Evolutionary conservation across 441 rosid genomes (phyloP), one percentile per base, ranked within the genome.

Genomic region (Euphorbia celastroides): DNA sequence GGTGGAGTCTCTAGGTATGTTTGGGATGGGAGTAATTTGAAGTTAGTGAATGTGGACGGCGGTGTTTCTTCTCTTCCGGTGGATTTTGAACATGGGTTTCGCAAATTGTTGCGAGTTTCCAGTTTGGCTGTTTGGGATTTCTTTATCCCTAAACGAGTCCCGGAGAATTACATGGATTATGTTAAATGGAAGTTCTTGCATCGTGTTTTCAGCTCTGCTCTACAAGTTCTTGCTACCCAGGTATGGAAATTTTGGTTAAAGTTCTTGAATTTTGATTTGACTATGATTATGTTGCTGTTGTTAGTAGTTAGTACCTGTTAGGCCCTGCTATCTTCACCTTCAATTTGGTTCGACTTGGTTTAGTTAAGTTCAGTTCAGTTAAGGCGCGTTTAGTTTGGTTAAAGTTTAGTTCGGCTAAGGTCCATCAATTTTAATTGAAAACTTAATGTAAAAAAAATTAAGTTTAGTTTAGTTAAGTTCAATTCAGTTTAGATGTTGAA

Each of bases 201-300:
- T 78, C 82, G 98, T 57, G 89, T 92, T 72, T 90, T 83, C 80
- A 92, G 98, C 88, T 90, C 98, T 34, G 88, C 96, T 36, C 76
- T 92, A 7, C 98, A 90, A 70, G 97, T 92, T 82, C 92, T 92
- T 80, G 98, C 98, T 64, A 92, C 98, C 75, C 98, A 92, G 92
- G 98, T 90, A 72, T 38, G 5, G 44, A 3, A 4, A 14, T 9
- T 38, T 9, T 38, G 8, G 1, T 38, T 38, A 14, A 3, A 38
- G 5, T 11, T 38, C 1, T 38, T 4, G 44, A 38, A 9, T 7
- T 38, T 38, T 38, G 44, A 38, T 38, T 11, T 9, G 4, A 28
- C 28, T 9, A 55, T 13, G 23, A 46, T 48, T 44, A 12, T 36
- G 1, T 34, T 60, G 22, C 12, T 59, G n/a, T 60, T 22, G 11